Evolutionary conservation across 75 land plant species (phyloP), one percentile per base, ranked within the genome.

Genomic region (Picea sitchensis): DNA sequence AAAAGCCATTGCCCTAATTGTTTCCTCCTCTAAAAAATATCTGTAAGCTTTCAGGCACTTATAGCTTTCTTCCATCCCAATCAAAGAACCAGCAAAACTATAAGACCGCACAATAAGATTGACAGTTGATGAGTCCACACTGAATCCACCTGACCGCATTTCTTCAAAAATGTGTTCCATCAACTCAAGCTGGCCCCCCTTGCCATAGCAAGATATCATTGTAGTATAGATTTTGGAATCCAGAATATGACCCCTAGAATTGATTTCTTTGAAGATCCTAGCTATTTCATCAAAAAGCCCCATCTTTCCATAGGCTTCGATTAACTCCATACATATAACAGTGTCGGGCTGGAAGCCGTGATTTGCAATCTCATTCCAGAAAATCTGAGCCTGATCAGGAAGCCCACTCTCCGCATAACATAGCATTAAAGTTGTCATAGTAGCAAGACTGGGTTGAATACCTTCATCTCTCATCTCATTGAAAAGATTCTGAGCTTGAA

Each of bases 1-100:
- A 73, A 72, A 81, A 5, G 96, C 85, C 84, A 94, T 82, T 20
- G 95, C 91, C 75, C 89, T 86, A 14, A 96, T 89, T 58, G 88
- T 88, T 58, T 78, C 81, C 78, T 86, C 78, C 73, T 88, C 89
- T 18, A 92, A 83, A 1, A 82, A 83, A 76, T 85, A 72, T 76
- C 91, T 83, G 26, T 88, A 90, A 62, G 79, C 86, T 81, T 84
- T 90, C 44, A 96, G 38, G 2, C 84, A 80, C 14, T 79, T 77
- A 78, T 91, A 91, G 44, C 86, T 87, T 60, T 68, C 63, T 77
- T 94, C 93, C 97, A 96, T 94, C 58, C 91, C 88, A 4, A 69
- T 73, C 3, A 96, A 59, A 3, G 91, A 88, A 21, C 93, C 98
- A 86, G 77, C 71, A 18, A 68, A 69, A 67, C 93, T 92, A 80